These are phyloP conservation scores for Aspergillus tamarii DNA, from an alignment of 2,329 filamentous ascomycete genomes.

Conservation along the genomic window DNA sequence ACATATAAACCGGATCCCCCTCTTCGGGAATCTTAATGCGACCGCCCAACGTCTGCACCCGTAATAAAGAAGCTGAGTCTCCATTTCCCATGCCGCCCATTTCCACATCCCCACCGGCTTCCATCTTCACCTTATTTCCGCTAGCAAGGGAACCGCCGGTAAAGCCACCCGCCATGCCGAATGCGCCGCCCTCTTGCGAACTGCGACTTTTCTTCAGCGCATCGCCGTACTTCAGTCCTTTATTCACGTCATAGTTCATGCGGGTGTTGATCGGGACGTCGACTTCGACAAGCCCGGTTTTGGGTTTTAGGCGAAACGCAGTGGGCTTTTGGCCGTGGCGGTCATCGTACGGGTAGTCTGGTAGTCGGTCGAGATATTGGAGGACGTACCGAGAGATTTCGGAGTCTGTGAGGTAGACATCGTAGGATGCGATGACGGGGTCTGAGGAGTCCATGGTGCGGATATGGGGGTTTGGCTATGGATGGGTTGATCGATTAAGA, in stretches of 20 bases:
- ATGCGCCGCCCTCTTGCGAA: constrained; percentile 64
- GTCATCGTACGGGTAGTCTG: constrained; percentile 65
- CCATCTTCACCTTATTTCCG: constrained; percentile 26
- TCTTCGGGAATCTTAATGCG: constrained; percentile 71
- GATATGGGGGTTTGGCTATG: not conserved
- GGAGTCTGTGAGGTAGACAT: constrained; percentile 80
- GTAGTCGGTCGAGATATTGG: constrained; percentile 75
- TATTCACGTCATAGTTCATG: constrained; percentile 77
- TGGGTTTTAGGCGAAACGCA: constrained; percentile 79
- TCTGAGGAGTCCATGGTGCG: constrained; percentile 46
- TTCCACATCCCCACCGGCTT: constrained; percentile 18
- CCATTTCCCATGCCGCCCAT: constrained; percentile 25
- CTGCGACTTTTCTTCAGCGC: constrained; percentile 63
- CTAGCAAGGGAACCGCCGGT: constrained; percentile 45
- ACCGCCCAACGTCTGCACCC: constrained; percentile 82
- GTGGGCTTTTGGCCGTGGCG: constrained; percentile 61
- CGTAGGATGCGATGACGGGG: constrained; percentile 74
- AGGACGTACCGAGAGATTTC: constrained; percentile 76
- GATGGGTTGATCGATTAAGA: not conserved
- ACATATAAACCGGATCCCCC: constrained; percentile 78
- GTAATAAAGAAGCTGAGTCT: constrained; percentile 60
- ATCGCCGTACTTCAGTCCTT: constrained; percentile 81
- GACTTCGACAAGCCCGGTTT: constrained; percentile 83
- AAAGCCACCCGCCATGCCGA: constrained; percentile 74
- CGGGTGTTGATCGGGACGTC: constrained; percentile 81